These are phyloP conservation scores for Mrakia gelida DNA, from an alignment of 768 basidiomycete species.

Conservation along the genomic window DNA sequence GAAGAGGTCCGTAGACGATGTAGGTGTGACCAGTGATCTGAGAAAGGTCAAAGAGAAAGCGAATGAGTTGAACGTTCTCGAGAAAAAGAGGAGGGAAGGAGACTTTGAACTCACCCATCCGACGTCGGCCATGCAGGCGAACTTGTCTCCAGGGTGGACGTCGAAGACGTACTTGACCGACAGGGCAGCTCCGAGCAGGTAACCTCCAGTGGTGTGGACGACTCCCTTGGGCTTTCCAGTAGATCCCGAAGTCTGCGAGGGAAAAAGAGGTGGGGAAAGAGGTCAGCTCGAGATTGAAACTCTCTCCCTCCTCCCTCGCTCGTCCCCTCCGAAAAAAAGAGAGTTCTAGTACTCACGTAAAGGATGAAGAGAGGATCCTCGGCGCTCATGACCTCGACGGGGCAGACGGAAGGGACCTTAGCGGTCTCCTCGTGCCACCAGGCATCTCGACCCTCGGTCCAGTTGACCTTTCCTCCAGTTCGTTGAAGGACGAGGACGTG, in stretches of 20 bases:
- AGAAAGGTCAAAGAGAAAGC: no score
- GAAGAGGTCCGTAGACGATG: conserved; percentile 91
- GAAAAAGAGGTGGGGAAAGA: not conserved
- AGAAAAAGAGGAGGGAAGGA: no score
- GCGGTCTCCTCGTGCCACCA: conserved; percentile 95
- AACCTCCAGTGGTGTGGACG: conserved; percentile 70
- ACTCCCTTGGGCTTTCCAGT: conserved; percentile 97
- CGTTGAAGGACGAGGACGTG: conserved; percentile 84
- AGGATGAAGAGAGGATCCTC: conserved; percentile 99
- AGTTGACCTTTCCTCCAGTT: conserved; percentile 75
- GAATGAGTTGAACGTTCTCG: no score
- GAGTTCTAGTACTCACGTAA: conserved; percentile 62
- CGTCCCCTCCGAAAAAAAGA: not conserved
- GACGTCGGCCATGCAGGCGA: conserved; percentile 97
- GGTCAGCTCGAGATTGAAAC: conserved; percentile 33
- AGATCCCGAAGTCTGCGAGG: conserved; percentile 58
- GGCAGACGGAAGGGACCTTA: conserved; percentile 81
- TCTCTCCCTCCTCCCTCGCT: not conserved
- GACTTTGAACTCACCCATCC: conserved; percentile 55
- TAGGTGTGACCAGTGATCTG: conserved; percentile 82
- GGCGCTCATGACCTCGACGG: conserved; percentile 77
- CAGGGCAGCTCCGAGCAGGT: conserved; percentile 83
- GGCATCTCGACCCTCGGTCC: conserved; percentile 76
- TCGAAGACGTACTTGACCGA: conserved; percentile 98
- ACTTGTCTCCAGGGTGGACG: conserved; percentile 90